phyloP scores from a whole-genome alignment of 495 filamentous ascomycete genomes.

The Penicillium salamii region DNA sequence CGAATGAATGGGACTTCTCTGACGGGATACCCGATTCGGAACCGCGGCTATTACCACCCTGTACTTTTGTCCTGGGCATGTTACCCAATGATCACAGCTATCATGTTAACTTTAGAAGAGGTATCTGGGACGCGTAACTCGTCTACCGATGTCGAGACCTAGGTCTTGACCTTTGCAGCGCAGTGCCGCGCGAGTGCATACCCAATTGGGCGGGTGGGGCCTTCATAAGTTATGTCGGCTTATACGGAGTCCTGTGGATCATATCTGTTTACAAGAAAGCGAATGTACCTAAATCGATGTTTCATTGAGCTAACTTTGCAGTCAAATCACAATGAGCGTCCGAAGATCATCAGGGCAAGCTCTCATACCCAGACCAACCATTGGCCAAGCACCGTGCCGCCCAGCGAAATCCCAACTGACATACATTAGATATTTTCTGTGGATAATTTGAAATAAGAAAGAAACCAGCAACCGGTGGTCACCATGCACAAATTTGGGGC shows the following conservation, averaged over 20 bases:
- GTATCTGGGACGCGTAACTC: too few relatives aligned
- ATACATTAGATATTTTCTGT: background rate
- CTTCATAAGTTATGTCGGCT: background rate
- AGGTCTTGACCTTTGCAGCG: too few relatives aligned
- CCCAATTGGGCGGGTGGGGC: conserved; percentile 10
- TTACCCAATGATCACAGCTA: background rate
- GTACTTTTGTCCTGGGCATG: background rate
- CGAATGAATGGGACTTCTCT: background rate
- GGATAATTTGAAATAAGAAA: background rate
- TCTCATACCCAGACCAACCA: conserved; percentile 3
- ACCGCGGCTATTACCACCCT: background rate
- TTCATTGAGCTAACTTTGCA: background rate
- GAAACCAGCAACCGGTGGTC: background rate
- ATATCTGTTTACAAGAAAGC: background rate
- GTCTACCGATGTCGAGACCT: too few relatives aligned
- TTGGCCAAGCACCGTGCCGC: conserved; percentile 1
- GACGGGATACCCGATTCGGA: conserved; percentile 6
- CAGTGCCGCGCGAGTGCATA: conserved; percentile 47
- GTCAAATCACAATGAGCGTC: background rate
- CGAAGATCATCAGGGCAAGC: background rate
- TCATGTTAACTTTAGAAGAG: background rate
- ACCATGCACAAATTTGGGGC: background rate
- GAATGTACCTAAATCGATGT: background rate
- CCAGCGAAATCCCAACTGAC: background rate
- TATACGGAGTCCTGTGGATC: too few relatives aligned